phyloP scores from a whole-genome alignment of 768 basidiomycete genomes.

The Suillus fuscotomentosus region DNA sequence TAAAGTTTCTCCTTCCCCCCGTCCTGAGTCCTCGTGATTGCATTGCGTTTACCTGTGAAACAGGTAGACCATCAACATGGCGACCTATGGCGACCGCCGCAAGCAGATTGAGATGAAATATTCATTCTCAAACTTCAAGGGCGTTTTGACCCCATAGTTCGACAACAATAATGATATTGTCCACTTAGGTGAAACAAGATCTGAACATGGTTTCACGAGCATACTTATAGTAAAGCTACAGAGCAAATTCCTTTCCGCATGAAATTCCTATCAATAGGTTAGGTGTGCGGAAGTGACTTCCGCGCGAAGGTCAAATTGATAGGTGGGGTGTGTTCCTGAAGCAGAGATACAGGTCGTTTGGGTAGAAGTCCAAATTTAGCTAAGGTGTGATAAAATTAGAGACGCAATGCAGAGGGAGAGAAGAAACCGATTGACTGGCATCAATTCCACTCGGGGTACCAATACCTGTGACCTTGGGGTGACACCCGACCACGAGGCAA shows the following conservation, averaged over 20 bases:
- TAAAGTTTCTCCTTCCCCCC: neutral
- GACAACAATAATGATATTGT: neutral
- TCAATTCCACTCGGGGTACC: no score
- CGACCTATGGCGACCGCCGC: neutral
- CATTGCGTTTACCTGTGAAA: neutral
- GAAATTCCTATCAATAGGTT: constrained; percentile 33
- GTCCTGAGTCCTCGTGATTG: neutral
- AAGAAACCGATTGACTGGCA: no score
- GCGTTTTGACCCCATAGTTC: neutral
- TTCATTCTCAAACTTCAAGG: neutral
- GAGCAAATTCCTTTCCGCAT: neutral
- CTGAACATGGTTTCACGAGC: neutral
- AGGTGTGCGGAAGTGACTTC: no score
- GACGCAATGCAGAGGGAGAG: no score
- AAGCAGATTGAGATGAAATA: neutral
- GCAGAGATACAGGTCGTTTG: no score
- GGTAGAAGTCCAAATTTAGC: no score
- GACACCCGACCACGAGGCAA: no score
- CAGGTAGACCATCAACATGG: neutral
- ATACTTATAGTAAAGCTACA: neutral
- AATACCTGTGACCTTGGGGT: no score
- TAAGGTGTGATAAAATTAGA: no score
- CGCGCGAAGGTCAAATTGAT: no score
- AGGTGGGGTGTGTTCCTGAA: no score
- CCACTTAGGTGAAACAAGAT: neutral